A percentile compares a stretch with the other conserved stretches of the same genome.
Conservation (phyloP, 495 filamentous ascomycete species). For the Mycothermus thermophilus region DNA sequence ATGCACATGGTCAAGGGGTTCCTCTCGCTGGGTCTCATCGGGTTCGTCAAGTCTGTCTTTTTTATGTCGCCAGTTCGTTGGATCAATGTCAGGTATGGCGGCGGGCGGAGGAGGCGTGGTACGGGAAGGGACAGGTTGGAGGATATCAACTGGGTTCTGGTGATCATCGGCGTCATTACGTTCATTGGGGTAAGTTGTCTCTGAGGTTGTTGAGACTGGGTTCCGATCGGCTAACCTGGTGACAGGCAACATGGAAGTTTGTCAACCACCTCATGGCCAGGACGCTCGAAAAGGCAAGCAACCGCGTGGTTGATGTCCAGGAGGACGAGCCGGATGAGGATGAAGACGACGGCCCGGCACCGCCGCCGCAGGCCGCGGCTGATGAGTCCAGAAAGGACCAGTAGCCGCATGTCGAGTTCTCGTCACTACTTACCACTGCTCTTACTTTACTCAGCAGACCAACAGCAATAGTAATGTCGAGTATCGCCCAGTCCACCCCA, state of each 20-base stretch:
- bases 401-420: constrained; percentile 1
- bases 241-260: constrained; percentile 64
- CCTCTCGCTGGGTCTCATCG: constrained; percentile 68
- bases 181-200: constrained; percentile 61
- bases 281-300: constrained; percentile 59
- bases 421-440: no score
- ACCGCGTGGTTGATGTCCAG: constrained; percentile 69
- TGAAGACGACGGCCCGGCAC: constrained; percentile 6
- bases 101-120: constrained; percentile 34
- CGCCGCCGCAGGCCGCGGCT: background rate
- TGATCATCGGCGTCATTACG: constrained; percentile 65
- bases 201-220: background rate
- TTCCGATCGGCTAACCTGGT: constrained; percentile 14
- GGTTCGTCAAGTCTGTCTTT: constrained; percentile 70
- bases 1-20: constrained; percentile 83
- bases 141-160: constrained; percentile 58
- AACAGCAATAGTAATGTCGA: no score
- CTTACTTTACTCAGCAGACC: no score
- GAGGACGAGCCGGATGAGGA: constrained; percentile 51
- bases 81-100: constrained; percentile 51
- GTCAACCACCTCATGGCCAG: constrained; percentile 56
- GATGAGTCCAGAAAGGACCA: constrained; percentile 16
- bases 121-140: constrained; percentile 61
- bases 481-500: no score
- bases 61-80: constrained; percentile 61